Evolutionary conservation across 2,329 filamentous ascomycete species (phyloP), one percentile per base, ranked within the genome.

Genomic region (Verticillium klebahnii): DNA sequence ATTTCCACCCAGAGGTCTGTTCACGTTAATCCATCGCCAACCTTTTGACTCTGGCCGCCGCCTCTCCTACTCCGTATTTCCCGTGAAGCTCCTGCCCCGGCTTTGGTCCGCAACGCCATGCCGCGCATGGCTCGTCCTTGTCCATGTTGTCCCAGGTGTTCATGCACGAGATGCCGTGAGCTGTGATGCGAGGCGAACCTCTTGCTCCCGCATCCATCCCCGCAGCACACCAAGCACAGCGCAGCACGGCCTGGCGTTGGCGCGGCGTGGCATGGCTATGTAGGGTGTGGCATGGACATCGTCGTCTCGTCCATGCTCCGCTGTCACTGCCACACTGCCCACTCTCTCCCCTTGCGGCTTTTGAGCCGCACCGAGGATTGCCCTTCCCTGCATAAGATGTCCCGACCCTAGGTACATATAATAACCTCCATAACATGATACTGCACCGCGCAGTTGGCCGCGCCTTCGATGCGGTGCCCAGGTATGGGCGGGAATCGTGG

Each of bases 91-190:
- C 19, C 19, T 50, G 45, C 8, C 45, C 45, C 9, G n/a, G 45
- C 45, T 23, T 6, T 45, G 45, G 5, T 25, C n/a, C 23, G 9
- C 45, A 12, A 23, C 45, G 37, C 19, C 45, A 50, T 50, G 45
- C 19, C 19, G 9, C n/a, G 19, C 57, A 62, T 65, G 62, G 61
- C 61, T 60, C 61, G 19, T 50, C 50, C 57, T 57, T 57, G 54
- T 52, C 52, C 62, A 62, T 62, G 63, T 60, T 45, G 62, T 64
- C 63, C 59, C 62, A 65, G 63, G 60, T 63, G 63, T 64, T 65
- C 63, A 65, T 65, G 63, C 63, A 65, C 62, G 31, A 50, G n/a
- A 25, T 50, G 45, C 45, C 45, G 19, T 50, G 45, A n/a, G 45
- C 45, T 50, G 45, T 56, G 55, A 37, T 17, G 55, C 29, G 25